phyloP scores from a whole-genome alignment of 176 grass and related monocot species.

The Pontederia paniculata region DNA sequence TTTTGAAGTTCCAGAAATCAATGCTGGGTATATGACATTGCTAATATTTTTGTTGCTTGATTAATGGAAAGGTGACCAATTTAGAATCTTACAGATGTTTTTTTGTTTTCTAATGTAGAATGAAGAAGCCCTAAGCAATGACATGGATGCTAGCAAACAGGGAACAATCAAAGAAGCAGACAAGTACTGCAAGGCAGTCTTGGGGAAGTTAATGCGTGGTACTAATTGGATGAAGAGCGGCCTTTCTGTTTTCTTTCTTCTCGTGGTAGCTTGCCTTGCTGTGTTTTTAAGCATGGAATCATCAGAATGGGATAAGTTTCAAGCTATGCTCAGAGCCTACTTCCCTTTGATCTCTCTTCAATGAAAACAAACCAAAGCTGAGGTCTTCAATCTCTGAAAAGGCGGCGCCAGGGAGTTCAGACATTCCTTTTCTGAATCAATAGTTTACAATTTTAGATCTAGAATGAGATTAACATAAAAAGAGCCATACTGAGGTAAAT shows the following conservation, averaged over 20 bases:
- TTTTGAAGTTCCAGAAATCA: background rate
- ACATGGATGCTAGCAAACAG: constrained; percentile 31
- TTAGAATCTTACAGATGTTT: background rate
- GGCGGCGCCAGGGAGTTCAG: too few species aligned
- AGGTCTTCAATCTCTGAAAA: too few species aligned
- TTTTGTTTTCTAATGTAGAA: constrained; percentile 30
- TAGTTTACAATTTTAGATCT: too few species aligned
- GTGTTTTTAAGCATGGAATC: constrained; percentile 41
- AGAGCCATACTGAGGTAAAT: too few species aligned
- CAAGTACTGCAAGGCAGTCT: constrained; percentile 74
- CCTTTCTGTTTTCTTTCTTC: constrained; percentile 32
- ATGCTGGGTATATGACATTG: background rate
- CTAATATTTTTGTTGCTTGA: background rate
- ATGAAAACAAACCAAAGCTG: too few species aligned
- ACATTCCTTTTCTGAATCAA: too few species aligned
- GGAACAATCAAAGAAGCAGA: constrained; percentile 65
- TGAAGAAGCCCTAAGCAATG: constrained; percentile 35
- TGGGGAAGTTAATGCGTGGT: constrained; percentile 41
- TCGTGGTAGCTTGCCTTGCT: constrained; percentile 20
- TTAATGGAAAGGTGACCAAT: background rate
- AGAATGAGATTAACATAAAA: too few species aligned
- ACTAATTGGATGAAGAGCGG: constrained; percentile 47
- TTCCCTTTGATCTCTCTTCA: too few species aligned
- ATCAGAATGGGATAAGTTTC: constrained; percentile 45
- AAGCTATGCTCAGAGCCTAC: constrained; percentile 18